Evolutionary conservation across 2,329 filamentous ascomycete species (phyloP).

Genomic region (Neophaeococcomyces mojaviensis): DNA sequence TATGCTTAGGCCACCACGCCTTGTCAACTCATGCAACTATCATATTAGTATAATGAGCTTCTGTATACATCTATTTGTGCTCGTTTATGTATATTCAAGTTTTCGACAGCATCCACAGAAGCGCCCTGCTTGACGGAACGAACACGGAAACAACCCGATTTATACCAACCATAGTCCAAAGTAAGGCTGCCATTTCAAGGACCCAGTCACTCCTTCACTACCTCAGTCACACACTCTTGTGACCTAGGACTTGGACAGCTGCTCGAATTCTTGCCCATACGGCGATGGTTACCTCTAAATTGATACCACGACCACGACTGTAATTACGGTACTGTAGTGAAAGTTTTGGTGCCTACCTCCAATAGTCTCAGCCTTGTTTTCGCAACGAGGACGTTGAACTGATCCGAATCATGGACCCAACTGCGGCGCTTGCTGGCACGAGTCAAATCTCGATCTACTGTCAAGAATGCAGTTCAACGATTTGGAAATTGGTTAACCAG

Average conservation of each 20-base stretch:
- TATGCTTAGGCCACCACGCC: not conserved
- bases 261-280: no score
- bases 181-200: no score
- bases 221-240: no score
- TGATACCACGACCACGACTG: not conserved
- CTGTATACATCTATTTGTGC: no score
- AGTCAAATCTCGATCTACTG: conserved; percentile 1
- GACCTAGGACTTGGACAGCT: no score
- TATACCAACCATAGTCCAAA: no score
- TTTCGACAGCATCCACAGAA: no score
- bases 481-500: conserved; percentile 17
- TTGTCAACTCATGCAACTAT: not conserved
- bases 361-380: not conserved
- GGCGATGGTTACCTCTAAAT: no score
- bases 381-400: not conserved
- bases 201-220: no score
- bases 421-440: not conserved
- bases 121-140: no score
- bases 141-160: no score
- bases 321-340: not conserved
- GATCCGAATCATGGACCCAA: not conserved
- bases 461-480: conserved; percentile 6
- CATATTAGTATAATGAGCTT: not conserved
- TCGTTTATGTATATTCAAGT: no score
- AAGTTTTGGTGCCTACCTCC: not conserved